Evolutionary conservation across 2,329 filamentous ascomycete genomes (phyloP).

Genomic region (Phaeosphaeriaceae sp.): DNA sequence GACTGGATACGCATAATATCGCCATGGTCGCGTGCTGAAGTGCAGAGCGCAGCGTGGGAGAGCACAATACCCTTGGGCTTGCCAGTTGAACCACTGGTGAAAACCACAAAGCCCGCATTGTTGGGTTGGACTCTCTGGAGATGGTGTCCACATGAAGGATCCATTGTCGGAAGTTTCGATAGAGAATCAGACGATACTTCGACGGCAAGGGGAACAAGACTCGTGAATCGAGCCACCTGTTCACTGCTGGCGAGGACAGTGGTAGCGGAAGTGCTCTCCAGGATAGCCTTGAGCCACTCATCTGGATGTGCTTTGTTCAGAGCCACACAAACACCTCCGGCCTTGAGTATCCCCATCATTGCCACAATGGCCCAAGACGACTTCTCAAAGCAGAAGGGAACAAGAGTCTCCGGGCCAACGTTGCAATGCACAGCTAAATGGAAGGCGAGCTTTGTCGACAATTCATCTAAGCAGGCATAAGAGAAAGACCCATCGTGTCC

Average conservation of each 20-base stretch:
- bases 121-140: slow-evolving; percentile 7
- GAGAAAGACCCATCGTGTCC: slow-evolving; percentile 19
- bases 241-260: slow-evolving; percentile 79
- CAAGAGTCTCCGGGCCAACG: slow-evolving; percentile 12
- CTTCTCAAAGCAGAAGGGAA: slow-evolving; percentile 23
- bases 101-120: slow-evolving; percentile 63
- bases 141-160: slow-evolving; percentile 47
- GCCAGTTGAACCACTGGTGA: slow-evolving; percentile 50
- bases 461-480: slow-evolving; percentile 17
- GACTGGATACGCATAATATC: slow-evolving; percentile 30
- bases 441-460: slow-evolving; percentile 11
- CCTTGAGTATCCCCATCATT: slow-evolving; percentile 51
- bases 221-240: slow-evolving; percentile 56
- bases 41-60: slow-evolving; percentile 55
- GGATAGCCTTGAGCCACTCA: slow-evolving; percentile 2
- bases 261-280: no score
- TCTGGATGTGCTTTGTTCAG: slow-evolving; percentile 17
- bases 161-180: neutral
- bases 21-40: slow-evolving; percentile 6
- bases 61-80: slow-evolving; percentile 66
- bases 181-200: slow-evolving; percentile 6
- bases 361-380: slow-evolving; percentile 33
- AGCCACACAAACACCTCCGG: slow-evolving; percentile 49
- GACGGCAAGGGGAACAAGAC: slow-evolving; percentile 7
- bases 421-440: slow-evolving; percentile 8